A percentile compares a stretch with the other conserved stretches of the same genome.
These are phyloP conservation scores for Aspergillus sp. DNA, from an alignment of 2,329 filamentous ascomycete species.

Conservation along the genomic window DNA sequence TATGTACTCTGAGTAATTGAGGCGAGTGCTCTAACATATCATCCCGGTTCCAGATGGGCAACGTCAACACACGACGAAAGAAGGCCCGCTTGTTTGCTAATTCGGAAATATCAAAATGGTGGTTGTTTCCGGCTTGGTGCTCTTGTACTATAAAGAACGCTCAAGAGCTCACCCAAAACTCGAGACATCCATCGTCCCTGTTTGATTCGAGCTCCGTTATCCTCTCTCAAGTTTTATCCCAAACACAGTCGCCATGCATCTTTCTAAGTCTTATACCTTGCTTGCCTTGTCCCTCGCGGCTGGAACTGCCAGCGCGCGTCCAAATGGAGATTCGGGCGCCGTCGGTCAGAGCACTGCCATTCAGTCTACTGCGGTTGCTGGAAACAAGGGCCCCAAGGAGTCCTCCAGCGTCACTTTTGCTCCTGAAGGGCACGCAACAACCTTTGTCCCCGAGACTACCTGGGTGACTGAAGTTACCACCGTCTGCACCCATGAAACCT, in stretches of 20 bases:
- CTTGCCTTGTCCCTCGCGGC: slow-evolving; percentile 21
- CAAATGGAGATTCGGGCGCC: neutral
- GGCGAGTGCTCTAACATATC: neutral
- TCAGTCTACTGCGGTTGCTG: neutral
- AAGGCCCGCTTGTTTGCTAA: neutral
- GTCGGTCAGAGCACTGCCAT: neutral
- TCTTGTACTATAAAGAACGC: neutral
- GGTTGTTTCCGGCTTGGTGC: neutral
- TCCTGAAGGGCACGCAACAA: neutral
- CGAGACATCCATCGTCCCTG: neutral
- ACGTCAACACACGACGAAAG: neutral
- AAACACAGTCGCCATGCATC: slow-evolving; percentile 27
- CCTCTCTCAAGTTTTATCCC: neutral
- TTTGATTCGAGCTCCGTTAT: neutral
- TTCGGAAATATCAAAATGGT: neutral
- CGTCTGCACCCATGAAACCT: neutral
- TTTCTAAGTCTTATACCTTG: slow-evolving; percentile 22
- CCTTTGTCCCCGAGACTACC: neutral
- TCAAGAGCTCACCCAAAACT: neutral
- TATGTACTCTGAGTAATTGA: neutral
- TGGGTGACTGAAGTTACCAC: neutral
- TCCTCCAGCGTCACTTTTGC: neutral
- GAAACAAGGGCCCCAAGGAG: neutral
- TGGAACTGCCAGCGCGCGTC: slow-evolving; percentile 13
- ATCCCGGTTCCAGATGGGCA: slow-evolving; percentile 1